phyloP scores from a whole-genome alignment of 306 rosid species.

The Gillenia trifoliata region DNA sequence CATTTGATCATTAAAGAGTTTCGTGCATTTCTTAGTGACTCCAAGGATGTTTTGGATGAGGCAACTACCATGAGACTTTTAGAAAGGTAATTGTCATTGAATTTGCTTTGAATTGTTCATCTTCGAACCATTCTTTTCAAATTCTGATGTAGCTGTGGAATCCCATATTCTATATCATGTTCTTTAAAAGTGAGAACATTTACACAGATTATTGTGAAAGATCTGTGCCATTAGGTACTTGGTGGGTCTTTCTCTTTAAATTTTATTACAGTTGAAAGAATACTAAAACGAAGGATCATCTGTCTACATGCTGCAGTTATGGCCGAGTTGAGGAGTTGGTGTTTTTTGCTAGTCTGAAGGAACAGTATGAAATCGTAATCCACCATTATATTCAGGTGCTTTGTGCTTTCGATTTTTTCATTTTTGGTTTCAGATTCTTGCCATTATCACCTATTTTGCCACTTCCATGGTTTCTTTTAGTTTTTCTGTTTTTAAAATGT shows the following conservation, averaged over 20 bases:
- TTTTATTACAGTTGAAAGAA: constrained; percentile 20
- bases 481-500: not conserved
- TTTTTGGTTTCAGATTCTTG: not conserved
- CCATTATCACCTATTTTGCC: not conserved
- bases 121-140: not conserved
- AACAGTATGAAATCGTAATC: constrained; percentile 89
- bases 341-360: constrained; percentile 88
- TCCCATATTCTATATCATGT: not conserved
- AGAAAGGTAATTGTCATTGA: constrained; percentile 56
- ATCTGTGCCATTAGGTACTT: not conserved
- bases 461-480: not conserved
- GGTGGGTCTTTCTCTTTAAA: constrained; percentile 1
- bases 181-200: not conserved
- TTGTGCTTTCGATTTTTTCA: not conserved
- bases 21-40: constrained; percentile 91
- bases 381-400: constrained; percentile 94
- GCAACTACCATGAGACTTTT: constrained; percentile 89
- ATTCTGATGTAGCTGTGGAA: not conserved
- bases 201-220: not conserved
- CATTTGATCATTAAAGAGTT: constrained; percentile 76
- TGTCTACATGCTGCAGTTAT: constrained; percentile 62
- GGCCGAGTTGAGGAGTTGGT: constrained; percentile 96
- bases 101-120: constrained; percentile 16
- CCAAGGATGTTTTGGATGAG: constrained; percentile 92
- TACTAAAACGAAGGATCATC: constrained; percentile 6